Evolutionary conservation across 2,329 filamentous ascomycete genomes (phyloP).

Genomic region (Neonectria ditissima): DNA sequence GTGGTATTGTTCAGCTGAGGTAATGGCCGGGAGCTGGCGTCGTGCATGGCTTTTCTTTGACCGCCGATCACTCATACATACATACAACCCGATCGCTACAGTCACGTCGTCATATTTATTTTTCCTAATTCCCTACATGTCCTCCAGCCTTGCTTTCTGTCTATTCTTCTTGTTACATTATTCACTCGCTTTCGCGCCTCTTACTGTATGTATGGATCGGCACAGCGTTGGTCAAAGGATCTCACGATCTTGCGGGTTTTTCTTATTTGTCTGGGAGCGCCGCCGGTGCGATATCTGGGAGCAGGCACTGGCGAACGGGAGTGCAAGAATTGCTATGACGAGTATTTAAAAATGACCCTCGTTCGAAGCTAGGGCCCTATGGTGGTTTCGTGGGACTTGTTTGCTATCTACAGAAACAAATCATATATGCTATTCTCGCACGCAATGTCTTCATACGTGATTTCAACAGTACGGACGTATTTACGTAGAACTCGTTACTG

Average conservation of each 20-base stretch:
- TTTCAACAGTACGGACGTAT: too few relatives aligned
- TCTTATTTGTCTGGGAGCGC: conserved; percentile 31
- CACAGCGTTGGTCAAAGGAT: conserved; percentile 29
- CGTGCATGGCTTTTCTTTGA: conserved; percentile 17
- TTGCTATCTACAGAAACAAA: background rate
- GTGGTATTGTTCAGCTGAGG: conserved; percentile 1
- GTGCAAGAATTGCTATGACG: conserved; percentile 11
- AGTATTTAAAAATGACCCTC: conserved; percentile 11
- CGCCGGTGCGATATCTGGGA: conserved; percentile 23
- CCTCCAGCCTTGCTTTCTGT: conserved; percentile 15
- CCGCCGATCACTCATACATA: conserved; percentile 34
- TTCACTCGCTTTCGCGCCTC: conserved; percentile 29
- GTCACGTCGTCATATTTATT: conserved; percentile 19
- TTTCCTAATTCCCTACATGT: conserved; percentile 17
- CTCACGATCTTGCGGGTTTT: conserved; percentile 3
- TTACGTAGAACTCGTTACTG: too few relatives aligned
- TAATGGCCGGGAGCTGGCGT: conserved; percentile 25
- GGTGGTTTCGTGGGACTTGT: background rate
- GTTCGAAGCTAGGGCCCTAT: background rate
- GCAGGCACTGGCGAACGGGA: conserved; percentile 29
- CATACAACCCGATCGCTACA: conserved; percentile 31
- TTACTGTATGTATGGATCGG: conserved; percentile 30
- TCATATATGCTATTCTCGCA: background rate
- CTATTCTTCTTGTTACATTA: conserved; percentile 29
- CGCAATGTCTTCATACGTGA: background rate